Conservation (phyloP, 345 rosid species). For the Arabis alpina region DNA sequence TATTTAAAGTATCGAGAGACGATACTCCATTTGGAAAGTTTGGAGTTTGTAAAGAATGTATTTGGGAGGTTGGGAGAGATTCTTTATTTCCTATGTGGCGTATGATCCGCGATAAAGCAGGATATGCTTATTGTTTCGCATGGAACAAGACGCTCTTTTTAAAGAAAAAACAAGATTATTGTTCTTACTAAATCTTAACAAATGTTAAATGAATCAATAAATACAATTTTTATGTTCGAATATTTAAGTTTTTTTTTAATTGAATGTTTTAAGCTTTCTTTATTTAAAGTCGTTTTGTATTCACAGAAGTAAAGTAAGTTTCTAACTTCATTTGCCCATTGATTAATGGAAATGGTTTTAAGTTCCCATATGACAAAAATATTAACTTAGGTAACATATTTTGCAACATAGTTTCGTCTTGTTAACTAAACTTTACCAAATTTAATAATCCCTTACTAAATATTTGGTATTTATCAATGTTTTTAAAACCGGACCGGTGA, state of each 20-base stretch:
- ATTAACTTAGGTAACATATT: no score
- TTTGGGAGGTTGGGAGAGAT: conserved; percentile 20
- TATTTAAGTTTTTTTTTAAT: no score
- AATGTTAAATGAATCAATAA: conserved; percentile 2
- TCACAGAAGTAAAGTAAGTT: background rate
- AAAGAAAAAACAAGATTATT: background rate
- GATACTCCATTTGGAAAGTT: background rate
- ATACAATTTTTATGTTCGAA: background rate
- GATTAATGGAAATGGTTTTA: background rate
- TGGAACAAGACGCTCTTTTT: background rate
- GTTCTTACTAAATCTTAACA: background rate
- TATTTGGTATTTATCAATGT: no score
- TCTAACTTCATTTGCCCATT: background rate
- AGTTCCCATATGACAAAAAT: background rate
- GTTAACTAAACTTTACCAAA: no score
- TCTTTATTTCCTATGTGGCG: background rate
- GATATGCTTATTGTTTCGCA: background rate
- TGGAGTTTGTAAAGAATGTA: conserved; percentile 16
- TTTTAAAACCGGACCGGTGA: no score
- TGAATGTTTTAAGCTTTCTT: background rate
- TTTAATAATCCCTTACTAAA: no score
- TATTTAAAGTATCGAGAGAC: conserved; percentile 23
- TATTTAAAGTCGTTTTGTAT: background rate
- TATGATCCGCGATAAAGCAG: background rate
- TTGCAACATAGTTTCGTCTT: no score